These are phyloP conservation scores for Sphagnum tenellum DNA, from an alignment of 225 moss, liverwort and hornwort species.

Conservation along the genomic window DNA sequence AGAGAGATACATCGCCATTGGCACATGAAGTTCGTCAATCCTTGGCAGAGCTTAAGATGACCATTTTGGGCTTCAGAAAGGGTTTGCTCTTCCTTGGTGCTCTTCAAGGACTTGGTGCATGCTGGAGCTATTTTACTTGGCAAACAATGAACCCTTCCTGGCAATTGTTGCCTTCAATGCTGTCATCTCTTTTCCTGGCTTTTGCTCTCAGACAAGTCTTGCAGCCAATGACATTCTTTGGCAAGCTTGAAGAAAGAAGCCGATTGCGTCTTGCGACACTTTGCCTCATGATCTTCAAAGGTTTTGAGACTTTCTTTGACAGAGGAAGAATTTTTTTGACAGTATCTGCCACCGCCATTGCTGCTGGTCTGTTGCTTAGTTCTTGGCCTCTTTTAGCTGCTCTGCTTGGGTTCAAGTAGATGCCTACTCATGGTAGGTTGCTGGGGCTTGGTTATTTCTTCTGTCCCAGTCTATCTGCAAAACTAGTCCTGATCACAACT, in stretches of 20 bases:
- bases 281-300: slow-evolving; percentile 65
- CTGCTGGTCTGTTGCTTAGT: slow-evolving; percentile 20
- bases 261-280: slow-evolving; percentile 62
- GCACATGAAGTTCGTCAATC: slow-evolving; percentile 61
- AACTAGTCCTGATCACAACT: too few species aligned
- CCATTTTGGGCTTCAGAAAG: slow-evolving; percentile 47
- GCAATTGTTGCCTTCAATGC: slow-evolving; percentile 41
- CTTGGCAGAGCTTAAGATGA: slow-evolving; percentile 25
- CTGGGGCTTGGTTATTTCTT: too few species aligned
- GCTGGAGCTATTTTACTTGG: slow-evolving; percentile 50
- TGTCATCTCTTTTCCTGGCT: slow-evolving; percentile 48
- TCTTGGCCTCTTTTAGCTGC: slow-evolving; percentile 24
- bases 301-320: slow-evolving; percentile 45
- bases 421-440: not conserved
- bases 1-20: slow-evolving; percentile 64
- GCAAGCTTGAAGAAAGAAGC: slow-evolving; percentile 71
- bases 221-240: slow-evolving; percentile 56
- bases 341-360: slow-evolving; percentile 14
- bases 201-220: slow-evolving; percentile 42
- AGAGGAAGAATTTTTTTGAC: slow-evolving; percentile 39
- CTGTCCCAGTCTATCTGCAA: too few species aligned
- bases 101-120: slow-evolving; percentile 41
- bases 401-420: slow-evolving; percentile 32
- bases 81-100: slow-evolving; percentile 49
- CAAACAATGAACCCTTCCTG: slow-evolving; percentile 34